These are phyloP conservation scores for Mycena filopes DNA, from an alignment of 768 basidiomycete species.

Conservation along the genomic window DNA sequence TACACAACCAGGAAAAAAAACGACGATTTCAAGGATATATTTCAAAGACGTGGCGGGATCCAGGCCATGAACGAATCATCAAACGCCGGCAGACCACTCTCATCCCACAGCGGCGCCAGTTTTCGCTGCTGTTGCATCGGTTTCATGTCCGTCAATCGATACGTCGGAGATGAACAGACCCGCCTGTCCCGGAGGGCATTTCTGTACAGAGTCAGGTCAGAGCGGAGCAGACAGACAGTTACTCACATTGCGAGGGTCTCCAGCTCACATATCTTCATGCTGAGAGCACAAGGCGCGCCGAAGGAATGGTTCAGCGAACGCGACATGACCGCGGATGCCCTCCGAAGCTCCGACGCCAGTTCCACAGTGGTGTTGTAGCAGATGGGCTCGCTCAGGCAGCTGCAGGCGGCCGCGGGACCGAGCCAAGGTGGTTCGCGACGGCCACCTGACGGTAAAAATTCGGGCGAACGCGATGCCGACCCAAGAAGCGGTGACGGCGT, in stretches of 20 bases:
- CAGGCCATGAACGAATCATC: conserved; percentile 74
- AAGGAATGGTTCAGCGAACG: conserved; percentile 55
- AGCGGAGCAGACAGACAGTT: not conserved
- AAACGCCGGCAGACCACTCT: conserved; percentile 47
- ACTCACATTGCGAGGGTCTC: conserved; percentile 15
- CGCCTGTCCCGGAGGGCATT: conserved; percentile 9
- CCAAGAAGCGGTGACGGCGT: conserved; percentile 49
- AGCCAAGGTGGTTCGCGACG: conserved; percentile 40
- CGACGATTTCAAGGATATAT: not conserved
- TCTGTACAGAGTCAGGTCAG: conserved; percentile 8
- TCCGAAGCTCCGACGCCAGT: conserved; percentile 70
- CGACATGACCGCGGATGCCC: conserved; percentile 64
- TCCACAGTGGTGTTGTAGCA: conserved; percentile 71
- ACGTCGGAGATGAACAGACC: not conserved
- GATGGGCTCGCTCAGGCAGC: conserved; percentile 64
- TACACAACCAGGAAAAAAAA: not conserved
- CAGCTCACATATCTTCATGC: conserved; percentile 18
- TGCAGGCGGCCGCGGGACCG: conserved; percentile 31
- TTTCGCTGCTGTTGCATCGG: conserved; percentile 32
- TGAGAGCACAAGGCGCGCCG: conserved; percentile 48
- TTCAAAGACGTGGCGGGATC: conserved; percentile 47
- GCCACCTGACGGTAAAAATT: conserved; percentile 50
- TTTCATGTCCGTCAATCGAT: conserved; percentile 20
- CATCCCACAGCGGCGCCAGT: conserved; percentile 28
- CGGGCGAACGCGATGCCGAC: conserved; percentile 44